phyloP scores from a whole-genome alignment of 345 rosid species.

The Arabis alpina region DNA sequence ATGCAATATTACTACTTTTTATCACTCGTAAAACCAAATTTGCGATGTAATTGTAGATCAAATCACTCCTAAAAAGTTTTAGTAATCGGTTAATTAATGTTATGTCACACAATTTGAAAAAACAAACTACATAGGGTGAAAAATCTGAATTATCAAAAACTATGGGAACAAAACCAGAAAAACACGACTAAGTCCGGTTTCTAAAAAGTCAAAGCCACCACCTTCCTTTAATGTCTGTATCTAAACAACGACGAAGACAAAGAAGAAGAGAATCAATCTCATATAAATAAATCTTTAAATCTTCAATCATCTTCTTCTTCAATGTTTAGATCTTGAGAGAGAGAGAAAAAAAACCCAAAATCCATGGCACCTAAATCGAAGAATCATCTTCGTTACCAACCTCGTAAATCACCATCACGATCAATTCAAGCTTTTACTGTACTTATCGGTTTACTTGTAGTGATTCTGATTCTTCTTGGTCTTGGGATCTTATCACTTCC shows the following conservation, averaged over 20 bases:
- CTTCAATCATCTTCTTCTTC: conserved; percentile 5
- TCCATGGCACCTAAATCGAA: conserved; percentile 43
- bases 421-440: conserved; percentile 58
- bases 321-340: conserved; percentile 37
- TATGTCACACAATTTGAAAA: neutral
- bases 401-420: conserved; percentile 47
- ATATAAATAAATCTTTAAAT: conserved; percentile 17
- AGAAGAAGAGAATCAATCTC: conserved; percentile 27
- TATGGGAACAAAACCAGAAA: conserved; percentile 1
- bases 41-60: no score
- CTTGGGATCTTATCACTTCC: conserved; percentile 80
- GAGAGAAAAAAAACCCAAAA: neutral
- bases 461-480: conserved; percentile 71
- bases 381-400: conserved; percentile 39
- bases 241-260: conserved; percentile 33
- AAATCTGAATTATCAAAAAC: neutral
- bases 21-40: no score
- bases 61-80: no score
- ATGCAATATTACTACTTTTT: no score
- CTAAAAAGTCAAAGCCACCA: conserved; percentile 43
- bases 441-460: conserved; percentile 62
- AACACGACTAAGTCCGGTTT: neutral
- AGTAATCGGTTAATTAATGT: neutral
- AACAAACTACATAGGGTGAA: neutral
- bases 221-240: conserved; percentile 31